Evolutionary conservation across 2,329 filamentous ascomycete genomes (phyloP).

Genomic region (Lasiodiplodia theobromae): DNA sequence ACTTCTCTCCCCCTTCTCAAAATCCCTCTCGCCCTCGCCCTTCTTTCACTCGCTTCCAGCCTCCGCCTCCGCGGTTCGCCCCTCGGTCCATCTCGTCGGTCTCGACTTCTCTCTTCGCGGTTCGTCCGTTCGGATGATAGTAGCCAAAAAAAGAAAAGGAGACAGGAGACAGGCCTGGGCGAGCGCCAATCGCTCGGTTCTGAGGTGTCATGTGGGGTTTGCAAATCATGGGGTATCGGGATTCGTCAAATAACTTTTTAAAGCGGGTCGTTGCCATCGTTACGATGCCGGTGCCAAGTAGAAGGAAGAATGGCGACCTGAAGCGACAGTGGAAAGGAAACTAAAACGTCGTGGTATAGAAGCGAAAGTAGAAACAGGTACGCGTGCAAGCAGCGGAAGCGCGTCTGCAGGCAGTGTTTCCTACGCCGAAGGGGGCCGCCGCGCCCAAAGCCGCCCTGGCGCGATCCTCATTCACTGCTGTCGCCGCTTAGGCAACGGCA

Average conservation of each 20-base stretch:
- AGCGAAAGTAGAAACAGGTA: constrained; percentile 31
- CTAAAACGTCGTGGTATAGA: constrained; percentile 29
- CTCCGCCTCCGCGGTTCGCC: constrained; percentile 30
- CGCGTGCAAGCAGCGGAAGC: constrained; percentile 9
- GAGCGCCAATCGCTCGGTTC: constrained; percentile 31
- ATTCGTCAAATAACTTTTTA: constrained; percentile 44
- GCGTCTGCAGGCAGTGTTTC: constrained; percentile 15
- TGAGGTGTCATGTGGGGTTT: constrained; percentile 41
- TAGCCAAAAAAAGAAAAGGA: constrained; percentile 29
- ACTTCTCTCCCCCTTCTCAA: constrained; percentile 32
- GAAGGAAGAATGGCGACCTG: constrained; percentile 31
- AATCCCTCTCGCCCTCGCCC: constrained; percentile 31
- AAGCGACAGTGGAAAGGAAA: constrained; percentile 29
- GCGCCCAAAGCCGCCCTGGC: constrained; percentile 29
- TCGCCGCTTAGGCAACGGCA: constrained; percentile 43
- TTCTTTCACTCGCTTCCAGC: constrained; percentile 31
- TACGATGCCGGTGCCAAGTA: constrained; percentile 31
- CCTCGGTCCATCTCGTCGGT: constrained; percentile 19
- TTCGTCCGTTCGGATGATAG: constrained; percentile 27
- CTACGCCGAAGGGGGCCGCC: constrained; percentile 6
- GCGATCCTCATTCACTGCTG: constrained; percentile 21
- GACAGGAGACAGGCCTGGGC: constrained; percentile 27
- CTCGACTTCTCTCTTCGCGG: constrained; percentile 18
- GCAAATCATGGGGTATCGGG: constrained; percentile 53
- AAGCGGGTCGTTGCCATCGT: constrained; percentile 33